phyloP scores from a whole-genome alignment of 1,284 basidiomycete genomes.

The Athelia psychrophila region DNA sequence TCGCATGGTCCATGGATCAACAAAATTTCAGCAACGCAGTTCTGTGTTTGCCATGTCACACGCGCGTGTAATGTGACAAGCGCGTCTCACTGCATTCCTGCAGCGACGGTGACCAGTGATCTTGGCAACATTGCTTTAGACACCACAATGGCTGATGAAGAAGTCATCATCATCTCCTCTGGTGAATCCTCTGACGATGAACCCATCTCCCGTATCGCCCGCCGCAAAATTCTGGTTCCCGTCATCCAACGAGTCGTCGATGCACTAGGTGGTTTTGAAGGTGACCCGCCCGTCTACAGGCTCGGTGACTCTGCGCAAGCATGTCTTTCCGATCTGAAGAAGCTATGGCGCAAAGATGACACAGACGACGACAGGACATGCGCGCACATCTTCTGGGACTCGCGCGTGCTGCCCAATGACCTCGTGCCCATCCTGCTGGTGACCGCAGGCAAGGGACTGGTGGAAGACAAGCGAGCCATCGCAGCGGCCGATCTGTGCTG shows the following conservation, averaged over 20 bases:
- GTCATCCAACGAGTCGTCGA: conserved; percentile 70
- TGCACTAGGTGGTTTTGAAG: conserved; percentile 71
- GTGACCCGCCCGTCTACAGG: conserved; percentile 56
- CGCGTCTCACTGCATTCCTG: too few species aligned
- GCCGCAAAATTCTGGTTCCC: conserved; percentile 58
- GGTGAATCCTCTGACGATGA: conserved; percentile 14
- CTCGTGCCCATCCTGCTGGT: conserved; percentile 81
- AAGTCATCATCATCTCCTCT: background rate
- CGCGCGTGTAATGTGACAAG: background rate
- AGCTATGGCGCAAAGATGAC: conserved; percentile 92
- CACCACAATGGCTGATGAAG: background rate
- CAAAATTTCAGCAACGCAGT: too few species aligned
- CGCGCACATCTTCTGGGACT: conserved; percentile 85
- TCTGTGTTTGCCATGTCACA: too few species aligned
- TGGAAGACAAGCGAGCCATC: conserved; percentile 83
- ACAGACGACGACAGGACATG: conserved; percentile 93
- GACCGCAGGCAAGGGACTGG: conserved; percentile 69
- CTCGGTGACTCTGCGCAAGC: conserved; percentile 83
- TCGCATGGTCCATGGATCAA: too few species aligned
- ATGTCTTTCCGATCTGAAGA: conserved; percentile 92
- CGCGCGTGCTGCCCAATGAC: conserved; percentile 81
- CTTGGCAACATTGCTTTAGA: too few species aligned
- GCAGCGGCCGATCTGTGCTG: conserved; percentile 87
- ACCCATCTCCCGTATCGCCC: conserved; percentile 21
- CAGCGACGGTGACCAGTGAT: too few species aligned